Evolutionary conservation across 805 yeast species (phyloP).

Genomic region (Kazachstania martiniae): DNA sequence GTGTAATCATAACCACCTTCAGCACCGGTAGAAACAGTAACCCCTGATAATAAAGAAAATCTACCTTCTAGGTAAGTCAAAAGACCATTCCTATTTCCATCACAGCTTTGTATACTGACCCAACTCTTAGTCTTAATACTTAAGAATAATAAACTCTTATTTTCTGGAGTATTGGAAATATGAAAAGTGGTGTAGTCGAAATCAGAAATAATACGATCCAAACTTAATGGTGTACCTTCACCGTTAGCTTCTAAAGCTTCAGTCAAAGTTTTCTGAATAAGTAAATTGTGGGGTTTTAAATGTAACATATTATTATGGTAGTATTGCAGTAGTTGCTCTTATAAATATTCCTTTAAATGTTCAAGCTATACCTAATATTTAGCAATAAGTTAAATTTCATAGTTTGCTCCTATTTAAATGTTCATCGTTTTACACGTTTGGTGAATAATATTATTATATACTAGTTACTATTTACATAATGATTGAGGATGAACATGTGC

Average conservation of each 20-base stretch:
- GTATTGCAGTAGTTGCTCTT: no score
- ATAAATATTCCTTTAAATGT: no score
- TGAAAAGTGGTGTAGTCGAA: slow-evolving; percentile 95
- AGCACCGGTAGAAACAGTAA: slow-evolving; percentile 9
- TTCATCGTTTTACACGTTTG: no score
- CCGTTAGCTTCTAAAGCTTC: slow-evolving; percentile 35
- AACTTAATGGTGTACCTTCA: slow-evolving; percentile 25
- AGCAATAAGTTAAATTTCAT: no score
- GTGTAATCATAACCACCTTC: slow-evolving; percentile 83
- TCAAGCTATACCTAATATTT: no score
- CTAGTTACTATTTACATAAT: no score
- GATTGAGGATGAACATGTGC: no score
- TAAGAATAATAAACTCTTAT: slow-evolving; percentile 35
- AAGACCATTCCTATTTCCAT: slow-evolving; percentile 7
- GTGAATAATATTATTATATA: no score
- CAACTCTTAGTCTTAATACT: slow-evolving; percentile 27
- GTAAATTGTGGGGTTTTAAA: slow-evolving; percentile 71
- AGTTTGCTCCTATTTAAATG: no score
- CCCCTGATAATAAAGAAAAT: slow-evolving; percentile 12
- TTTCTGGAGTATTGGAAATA: slow-evolving; percentile 52
- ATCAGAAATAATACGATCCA: slow-evolving; percentile 86
- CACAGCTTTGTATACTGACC: slow-evolving; percentile 17
- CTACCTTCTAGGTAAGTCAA: slow-evolving; percentile 15
- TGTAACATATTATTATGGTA: no score
- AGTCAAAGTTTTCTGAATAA: slow-evolving; percentile 68